A percentile compares a stretch with the other conserved stretches of the same genome.
phyloP scores from a whole-genome alignment of 106 monocot species.

The Dactylorhiza incarnata region DNA sequence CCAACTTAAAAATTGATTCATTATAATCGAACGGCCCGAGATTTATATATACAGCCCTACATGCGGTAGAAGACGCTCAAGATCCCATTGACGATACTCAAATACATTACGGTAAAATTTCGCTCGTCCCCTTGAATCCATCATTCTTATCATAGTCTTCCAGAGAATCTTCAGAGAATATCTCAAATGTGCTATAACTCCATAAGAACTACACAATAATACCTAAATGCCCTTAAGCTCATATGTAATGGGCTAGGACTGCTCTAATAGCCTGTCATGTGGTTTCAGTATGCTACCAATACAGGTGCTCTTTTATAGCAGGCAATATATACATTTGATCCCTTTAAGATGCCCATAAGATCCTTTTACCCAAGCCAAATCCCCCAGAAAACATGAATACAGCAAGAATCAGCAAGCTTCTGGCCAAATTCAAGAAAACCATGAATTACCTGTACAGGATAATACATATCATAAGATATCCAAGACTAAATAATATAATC shows the following conservation, averaged over 20 bases:
- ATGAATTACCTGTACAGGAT: conserved; percentile 8
- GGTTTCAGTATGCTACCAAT: neutral
- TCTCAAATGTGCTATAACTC: neutral
- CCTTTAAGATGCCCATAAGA: neutral
- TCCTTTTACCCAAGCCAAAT: neutral
- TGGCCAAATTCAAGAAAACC: conserved; percentile 4
- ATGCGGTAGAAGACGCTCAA: neutral
- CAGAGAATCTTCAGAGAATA: neutral
- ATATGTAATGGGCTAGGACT: neutral
- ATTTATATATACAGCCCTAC: no score
- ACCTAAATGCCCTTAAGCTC: neutral
- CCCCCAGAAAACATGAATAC: neutral
- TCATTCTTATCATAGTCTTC: conserved; percentile 1
- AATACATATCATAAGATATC: neutral
- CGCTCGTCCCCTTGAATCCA: neutral
- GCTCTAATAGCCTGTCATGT: neutral
- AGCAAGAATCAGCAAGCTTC: neutral
- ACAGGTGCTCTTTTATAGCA: neutral
- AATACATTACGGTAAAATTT: neutral
- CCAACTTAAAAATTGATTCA: no score
- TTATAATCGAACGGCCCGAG: no score
- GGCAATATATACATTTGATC: neutral
- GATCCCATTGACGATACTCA: neutral
- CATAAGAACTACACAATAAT: neutral
- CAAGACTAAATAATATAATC: neutral